phyloP scores from a whole-genome alignment of 306 rosid species.

The Quercus suber region DNA sequence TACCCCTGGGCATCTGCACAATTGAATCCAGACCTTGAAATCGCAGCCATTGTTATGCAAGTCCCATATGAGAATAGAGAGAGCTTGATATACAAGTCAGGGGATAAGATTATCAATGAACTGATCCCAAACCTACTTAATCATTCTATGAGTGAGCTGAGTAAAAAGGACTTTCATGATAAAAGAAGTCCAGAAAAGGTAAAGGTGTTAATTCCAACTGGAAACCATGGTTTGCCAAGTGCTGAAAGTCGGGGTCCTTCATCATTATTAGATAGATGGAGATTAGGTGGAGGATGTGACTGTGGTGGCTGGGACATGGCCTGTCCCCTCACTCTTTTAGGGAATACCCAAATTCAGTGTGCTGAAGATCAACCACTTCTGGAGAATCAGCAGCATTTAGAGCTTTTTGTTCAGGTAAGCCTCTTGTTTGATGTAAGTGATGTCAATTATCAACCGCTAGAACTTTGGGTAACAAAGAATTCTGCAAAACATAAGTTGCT shows the following conservation, averaged over 20 bases:
- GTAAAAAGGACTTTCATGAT: constrained; percentile 31
- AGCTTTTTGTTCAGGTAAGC: constrained; percentile 81
- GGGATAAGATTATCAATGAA: constrained; percentile 30
- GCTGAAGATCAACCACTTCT: constrained; percentile 42
- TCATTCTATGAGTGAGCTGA: constrained; percentile 42
- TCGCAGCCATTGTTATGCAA: constrained; percentile 70
- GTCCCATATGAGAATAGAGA: constrained; percentile 63
- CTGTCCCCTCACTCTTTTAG: constrained; percentile 77
- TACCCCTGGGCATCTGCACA: constrained; percentile 41
- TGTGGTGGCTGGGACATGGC: constrained; percentile 99
- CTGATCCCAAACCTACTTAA: constrained; percentile 28
- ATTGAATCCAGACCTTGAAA: constrained; percentile 59
- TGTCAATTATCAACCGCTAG: neutral
- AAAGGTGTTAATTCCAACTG: constrained; percentile 74
- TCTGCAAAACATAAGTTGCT: neutral
- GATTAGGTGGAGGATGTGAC: constrained; percentile 89
- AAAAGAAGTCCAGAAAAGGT: constrained; percentile 49
- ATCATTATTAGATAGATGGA: constrained; percentile 74
- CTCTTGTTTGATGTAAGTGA: constrained; percentile 14
- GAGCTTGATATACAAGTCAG: constrained; percentile 50
- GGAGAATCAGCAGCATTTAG: constrained; percentile 53
- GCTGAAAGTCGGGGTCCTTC: constrained; percentile 67
- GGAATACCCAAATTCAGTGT: constrained; percentile 54
- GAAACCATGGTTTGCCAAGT: constrained; percentile 76
- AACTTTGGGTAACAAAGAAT: neutral